Evolutionary conservation across 2,329 filamentous ascomycete species (phyloP), one percentile per base, ranked within the genome.

Genomic region (Phaeosphaeriaceae sp.): DNA sequence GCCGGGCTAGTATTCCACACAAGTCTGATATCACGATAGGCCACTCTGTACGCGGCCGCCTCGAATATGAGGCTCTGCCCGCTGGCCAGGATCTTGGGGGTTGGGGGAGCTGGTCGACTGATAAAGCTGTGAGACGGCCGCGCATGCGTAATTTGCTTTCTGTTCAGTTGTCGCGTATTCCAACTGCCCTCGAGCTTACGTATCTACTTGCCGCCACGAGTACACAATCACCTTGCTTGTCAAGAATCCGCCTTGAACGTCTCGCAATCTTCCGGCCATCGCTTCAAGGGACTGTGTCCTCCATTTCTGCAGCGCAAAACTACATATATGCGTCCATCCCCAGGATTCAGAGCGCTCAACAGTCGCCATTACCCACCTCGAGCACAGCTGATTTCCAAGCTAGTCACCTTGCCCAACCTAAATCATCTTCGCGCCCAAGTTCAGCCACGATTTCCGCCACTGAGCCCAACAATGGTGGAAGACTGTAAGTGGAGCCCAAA

Each of bases 201-300:
- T 44, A 46, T 2, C 6, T 43, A 44, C 26, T 43, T 40, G 17
- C 35, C 35, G 35, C 35, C 35, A 40, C 15, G 15, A 40, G 47
- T 24, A 42, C 42, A 46, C 40, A n/a, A 28, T 57, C 56, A 56
- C 53, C 59, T 59, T 59, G 48, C 55, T 59, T 46, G 54, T 55
- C 48, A 60, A 42, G 22, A 53, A 19, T 26, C 24, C 54, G 50
- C 51, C 56, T 54, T 54, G 54, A 55, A 54, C 54, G 47, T 52
- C 54, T n/a, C 32, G 22, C 15, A 48, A 42, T 23, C 8, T 28
- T 32, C 7, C 52, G 26, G 53, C 35, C 19, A 19, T 47, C 10
- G 23, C 43, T 28, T 40, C 28, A 21, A 3, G n/a, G 24, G 49
- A 40, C 21, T 21, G 21, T 32, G 19, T 21, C 49, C 21, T 32